Conservation (phyloP, 768 basidiomycete species). For the Suillus variegatus region DNA sequence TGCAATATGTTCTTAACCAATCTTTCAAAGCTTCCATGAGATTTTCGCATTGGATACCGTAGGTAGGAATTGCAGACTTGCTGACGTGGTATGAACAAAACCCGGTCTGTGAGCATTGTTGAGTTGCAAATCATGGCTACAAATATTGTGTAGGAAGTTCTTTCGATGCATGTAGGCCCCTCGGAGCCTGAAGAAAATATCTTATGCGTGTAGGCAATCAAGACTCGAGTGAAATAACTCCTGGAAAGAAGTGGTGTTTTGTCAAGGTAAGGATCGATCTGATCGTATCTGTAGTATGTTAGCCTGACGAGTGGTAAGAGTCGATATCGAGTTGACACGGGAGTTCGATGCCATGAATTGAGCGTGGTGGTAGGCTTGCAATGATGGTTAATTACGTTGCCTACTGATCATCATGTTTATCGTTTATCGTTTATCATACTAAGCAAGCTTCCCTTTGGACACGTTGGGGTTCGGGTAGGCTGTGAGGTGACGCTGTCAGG, state of each 20-base stretch:
- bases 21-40: neutral
- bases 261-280: neutral
- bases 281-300: neutral
- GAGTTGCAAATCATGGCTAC: neutral
- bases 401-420: too few relatives aligned
- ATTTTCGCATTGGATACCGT: neutral
- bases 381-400: neutral
- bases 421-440: too few relatives aligned
- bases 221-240: neutral
- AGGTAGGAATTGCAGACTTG: neutral
- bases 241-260: neutral
- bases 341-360: neutral
- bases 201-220: neutral
- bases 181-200: neutral
- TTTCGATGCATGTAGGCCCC: neutral
- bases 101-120: neutral
- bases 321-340: neutral
- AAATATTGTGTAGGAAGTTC: neutral
- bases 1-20: neutral
- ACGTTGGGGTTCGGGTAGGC: neutral
- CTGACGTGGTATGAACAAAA: neutral
- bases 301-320: neutral
- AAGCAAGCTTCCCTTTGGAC: neutral
- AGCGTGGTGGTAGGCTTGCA: neutral
- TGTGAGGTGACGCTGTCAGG: neutral